A percentile compares a stretch with the other conserved stretches of the same genome.
Conservation (phyloP, 108 stramenopile species). For the Cyclotella sp. region DNA sequence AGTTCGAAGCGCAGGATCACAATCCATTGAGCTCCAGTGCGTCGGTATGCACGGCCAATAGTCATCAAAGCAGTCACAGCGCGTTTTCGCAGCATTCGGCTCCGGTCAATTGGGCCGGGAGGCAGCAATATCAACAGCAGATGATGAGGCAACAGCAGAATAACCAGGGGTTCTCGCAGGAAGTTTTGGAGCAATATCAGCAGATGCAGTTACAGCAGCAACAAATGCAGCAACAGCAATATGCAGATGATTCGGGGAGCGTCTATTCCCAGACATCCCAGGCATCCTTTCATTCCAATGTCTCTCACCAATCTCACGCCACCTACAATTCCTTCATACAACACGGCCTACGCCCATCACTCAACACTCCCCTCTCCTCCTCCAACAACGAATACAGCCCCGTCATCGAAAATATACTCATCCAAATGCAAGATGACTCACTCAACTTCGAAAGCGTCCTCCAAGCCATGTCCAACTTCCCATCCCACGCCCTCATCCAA, state of each 20-base stretch:
- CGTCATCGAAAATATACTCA: constrained; percentile 6
- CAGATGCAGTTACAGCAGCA: constrained; percentile 26
- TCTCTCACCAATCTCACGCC: constrained; percentile 26
- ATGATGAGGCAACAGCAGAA: constrained; percentile 27
- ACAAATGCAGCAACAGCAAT: constrained; percentile 20
- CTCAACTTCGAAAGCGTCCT: constrained; percentile 37
- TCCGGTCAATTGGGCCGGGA: constrained; percentile 29
- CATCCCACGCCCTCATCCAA: constrained; percentile 48
- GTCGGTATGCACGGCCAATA: constrained; percentile 31
- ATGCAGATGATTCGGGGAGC: constrained; percentile 39
- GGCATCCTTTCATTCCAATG: constrained; percentile 39
- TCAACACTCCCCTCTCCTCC: background rate
- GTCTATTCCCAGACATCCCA: constrained; percentile 38
- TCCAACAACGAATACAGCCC: constrained; percentile 11
- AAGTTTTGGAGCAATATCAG: constrained; percentile 14
- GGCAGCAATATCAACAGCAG: constrained; percentile 21
- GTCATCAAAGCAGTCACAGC: constrained; percentile 35
- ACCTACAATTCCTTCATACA: constrained; percentile 27
- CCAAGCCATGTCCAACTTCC: constrained; percentile 46
- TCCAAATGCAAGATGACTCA: constrained; percentile 37
- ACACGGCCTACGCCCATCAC: background rate
- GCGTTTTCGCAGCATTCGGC: constrained; percentile 45
- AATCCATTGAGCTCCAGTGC: constrained; percentile 16
- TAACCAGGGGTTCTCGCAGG: constrained; percentile 22
- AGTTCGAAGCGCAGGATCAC: background rate